A percentile compares a stretch with the other conserved stretches of the same genome.
Conservation (phyloP, 2,329 filamentous ascomycete genomes). For the Neoarthrinium moseri region DNA sequence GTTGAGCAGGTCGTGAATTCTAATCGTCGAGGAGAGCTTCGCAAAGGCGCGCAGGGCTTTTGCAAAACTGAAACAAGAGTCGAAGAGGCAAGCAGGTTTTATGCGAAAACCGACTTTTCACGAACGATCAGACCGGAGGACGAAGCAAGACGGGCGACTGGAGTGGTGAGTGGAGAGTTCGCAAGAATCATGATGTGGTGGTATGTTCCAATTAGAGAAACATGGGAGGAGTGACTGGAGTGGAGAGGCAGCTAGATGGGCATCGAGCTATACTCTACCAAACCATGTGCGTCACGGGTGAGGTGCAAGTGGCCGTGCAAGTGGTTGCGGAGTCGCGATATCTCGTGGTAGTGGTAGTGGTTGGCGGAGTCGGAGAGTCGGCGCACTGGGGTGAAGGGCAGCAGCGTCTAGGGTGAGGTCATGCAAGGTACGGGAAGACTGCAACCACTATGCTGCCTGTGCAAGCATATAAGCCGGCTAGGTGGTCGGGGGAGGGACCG, state of each 20-base stretch:
- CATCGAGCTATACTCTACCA: slow-evolving; percentile 28
- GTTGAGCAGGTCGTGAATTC: slow-evolving; percentile 32
- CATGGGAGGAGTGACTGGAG: slow-evolving; percentile 29
- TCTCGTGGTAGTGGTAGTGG: slow-evolving; percentile 1
- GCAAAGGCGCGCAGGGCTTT: slow-evolving; percentile 35
- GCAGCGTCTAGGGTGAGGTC: slow-evolving; percentile 15
- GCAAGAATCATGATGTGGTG: slow-evolving; percentile 58
- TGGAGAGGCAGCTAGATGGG: slow-evolving; percentile 27
- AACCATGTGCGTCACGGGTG: slow-evolving; percentile 18
- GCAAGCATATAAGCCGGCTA: slow-evolving; percentile 17
- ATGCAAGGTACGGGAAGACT: slow-evolving; percentile 30
- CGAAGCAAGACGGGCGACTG: slow-evolving; percentile 64
- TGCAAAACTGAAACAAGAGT: slow-evolving; percentile 37
- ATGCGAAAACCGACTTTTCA: slow-evolving; percentile 49
- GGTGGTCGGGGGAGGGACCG: slow-evolving; percentile 10
- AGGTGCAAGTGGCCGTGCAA: not conserved
- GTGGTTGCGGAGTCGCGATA: slow-evolving; percentile 8
- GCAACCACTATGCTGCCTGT: slow-evolving; percentile 24
- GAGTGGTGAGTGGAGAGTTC: slow-evolving; percentile 44
- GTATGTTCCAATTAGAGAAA: slow-evolving; percentile 28
- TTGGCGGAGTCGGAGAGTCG: slow-evolving; percentile 9
- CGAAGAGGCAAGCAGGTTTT: slow-evolving; percentile 41
- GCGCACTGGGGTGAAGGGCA: slow-evolving; percentile 14
- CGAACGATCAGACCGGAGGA: slow-evolving; percentile 58
- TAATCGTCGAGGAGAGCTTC: slow-evolving; percentile 42